Base-by-base conservation (phyloP, 306 rosid genomes). In the Alnus rubra region DNA sequence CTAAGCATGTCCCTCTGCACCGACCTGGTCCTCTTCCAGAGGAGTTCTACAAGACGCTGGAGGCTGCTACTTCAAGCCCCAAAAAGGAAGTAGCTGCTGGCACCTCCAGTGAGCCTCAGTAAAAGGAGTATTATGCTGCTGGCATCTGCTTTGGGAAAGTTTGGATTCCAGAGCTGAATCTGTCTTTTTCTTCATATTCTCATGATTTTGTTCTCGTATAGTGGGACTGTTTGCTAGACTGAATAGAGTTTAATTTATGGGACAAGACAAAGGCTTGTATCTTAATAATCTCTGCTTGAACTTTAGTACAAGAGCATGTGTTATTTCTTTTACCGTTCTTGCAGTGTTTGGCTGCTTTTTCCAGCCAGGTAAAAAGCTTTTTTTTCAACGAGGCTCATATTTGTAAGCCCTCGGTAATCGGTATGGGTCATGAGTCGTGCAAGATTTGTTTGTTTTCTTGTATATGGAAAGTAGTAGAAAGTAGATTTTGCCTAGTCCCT, bases 11-110 rank as follows among this genome's bases (percentile, higher is more conserved):
- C 73, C 97, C 97, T 48, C 76, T 83, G 53, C 97, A 92, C 87
- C 88, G 96, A 75, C 97, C 97, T 37, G 90, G 89, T 69, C 97
- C 92, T 55, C 97, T 92, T 51, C 98, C 98, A 1, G 83, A 80
- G 79, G 90, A 91, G 79, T 95, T 90, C 63, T 85, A 82, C 78
- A 75, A 85, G 7, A 89, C 96, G 16, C 85, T 95, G 9, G 94
- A 83, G 56, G 78, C 80, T n/a, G 45, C 88, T 58, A 4, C 55
- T 73, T 63, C 82, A 12, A 45, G 76, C 39, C 58, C 90, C 35
- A 82, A 78, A 19, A 79, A 82, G 69, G 87, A 75, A 49, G 86
- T 80, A 53, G 63, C 85, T 39, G 67, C 79, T 14, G 82, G 54
- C 53, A 74, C 75, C 83, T 86, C 89, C 11, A 49, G 84, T 19